Conservation (phyloP, 106 monocot species). For the Platanthera guangdongensis region DNA sequence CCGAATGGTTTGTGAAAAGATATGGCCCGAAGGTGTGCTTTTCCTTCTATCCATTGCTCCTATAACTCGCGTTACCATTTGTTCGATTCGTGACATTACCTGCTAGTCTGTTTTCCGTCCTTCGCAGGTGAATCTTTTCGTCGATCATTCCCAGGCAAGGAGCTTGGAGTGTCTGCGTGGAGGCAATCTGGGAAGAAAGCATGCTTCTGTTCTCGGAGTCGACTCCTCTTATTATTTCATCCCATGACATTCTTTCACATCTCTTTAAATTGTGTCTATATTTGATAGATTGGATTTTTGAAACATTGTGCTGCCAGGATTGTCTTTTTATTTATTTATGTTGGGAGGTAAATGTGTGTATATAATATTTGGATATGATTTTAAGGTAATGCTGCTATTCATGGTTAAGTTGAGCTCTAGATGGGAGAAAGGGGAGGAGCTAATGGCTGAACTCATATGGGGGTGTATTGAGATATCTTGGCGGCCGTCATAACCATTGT, state of each 20-base stretch:
- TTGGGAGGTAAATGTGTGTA: no score
- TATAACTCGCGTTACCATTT: not conserved
- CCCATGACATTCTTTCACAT: constrained; percentile 7
- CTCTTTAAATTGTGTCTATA: not conserved
- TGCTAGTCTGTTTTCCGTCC: not conserved
- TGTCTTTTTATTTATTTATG: no score
- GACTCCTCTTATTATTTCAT: constrained; percentile 24
- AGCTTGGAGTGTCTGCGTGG: constrained; percentile 70
- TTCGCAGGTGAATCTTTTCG: constrained; percentile 73
- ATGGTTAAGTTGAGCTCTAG: no score
- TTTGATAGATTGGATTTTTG: no score
- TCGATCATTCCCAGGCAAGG: constrained; percentile 77
- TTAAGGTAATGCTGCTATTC: no score
- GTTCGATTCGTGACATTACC: not conserved
- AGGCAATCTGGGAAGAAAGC: constrained; percentile 20
- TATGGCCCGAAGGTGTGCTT: constrained; percentile 76
- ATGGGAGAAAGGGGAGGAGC: no score
- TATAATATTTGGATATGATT: no score
- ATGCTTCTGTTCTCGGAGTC: constrained; percentile 15
- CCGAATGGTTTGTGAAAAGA: constrained; percentile 70
- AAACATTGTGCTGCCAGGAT: no score
- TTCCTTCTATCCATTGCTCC: not conserved
- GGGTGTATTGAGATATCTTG: no score
- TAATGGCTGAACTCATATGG: no score
- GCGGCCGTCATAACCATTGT: no score